A percentile compares a stretch with the other conserved stretches of the same genome.
phyloP scores from a whole-genome alignment of 116 monocot species.

The Phalaenopsis hybrid region DNA sequence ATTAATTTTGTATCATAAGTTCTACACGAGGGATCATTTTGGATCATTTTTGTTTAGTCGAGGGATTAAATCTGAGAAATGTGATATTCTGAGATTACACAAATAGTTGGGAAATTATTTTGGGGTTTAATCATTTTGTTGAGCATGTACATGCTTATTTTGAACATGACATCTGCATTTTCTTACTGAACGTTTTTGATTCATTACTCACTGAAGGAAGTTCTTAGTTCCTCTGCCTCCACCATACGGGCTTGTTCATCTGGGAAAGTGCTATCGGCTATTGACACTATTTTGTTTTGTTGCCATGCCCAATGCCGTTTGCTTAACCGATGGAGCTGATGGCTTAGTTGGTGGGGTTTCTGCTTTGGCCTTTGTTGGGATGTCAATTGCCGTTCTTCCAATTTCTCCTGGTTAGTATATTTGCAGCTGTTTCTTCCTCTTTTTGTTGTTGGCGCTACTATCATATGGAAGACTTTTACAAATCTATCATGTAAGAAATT shows the following conservation, averaged over 20 bases:
- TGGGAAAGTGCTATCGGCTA: conserved; percentile 65
- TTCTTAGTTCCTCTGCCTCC: conserved; percentile 77
- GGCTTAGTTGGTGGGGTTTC: conserved; percentile 76
- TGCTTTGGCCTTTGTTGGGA: conserved; percentile 73
- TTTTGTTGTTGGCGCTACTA: conserved; percentile 2
- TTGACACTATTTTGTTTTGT: conserved; percentile 55
- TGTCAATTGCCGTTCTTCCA: conserved; percentile 85
- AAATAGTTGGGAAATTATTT: too few species aligned
- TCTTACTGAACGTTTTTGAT: neutral
- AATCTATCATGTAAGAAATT: neutral
- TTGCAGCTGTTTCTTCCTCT: neutral
- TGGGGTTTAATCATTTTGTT: neutral
- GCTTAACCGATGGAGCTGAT: conserved; percentile 71
- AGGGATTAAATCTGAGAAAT: too few species aligned
- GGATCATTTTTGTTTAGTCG: too few species aligned
- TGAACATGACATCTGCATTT: neutral
- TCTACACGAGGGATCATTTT: too few species aligned
- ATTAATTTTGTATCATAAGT: too few species aligned
- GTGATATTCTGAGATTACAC: too few species aligned
- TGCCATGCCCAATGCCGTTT: conserved; percentile 61
- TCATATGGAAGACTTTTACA: neutral
- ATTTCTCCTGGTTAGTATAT: conserved; percentile 59
- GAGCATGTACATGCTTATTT: neutral
- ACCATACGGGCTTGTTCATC: conserved; percentile 59
- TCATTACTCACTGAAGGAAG: conserved; percentile 56